Evolutionary conservation across 2,329 filamentous ascomycete species (phyloP), one percentile per base, ranked within the genome.

Genomic region (Stagonosporopsis tanaceti): DNA sequence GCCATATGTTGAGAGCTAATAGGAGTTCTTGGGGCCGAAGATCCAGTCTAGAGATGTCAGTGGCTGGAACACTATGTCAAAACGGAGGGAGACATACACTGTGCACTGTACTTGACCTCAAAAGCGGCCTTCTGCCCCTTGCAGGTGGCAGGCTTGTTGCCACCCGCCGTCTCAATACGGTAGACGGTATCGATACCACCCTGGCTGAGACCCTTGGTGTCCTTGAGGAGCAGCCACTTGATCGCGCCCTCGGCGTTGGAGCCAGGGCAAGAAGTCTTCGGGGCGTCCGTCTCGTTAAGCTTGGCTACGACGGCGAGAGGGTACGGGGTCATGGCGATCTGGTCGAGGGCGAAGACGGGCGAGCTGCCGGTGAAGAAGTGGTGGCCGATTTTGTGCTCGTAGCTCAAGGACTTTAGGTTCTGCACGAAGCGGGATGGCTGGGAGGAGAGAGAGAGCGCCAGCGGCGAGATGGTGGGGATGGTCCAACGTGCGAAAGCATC

Each of bases 291-390:
- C 34, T 68, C 72, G 30, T 76, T 80, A 38, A 79, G 61, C 76
- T 87, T 86, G 71, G 81, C 59, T n/a, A 74, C 70, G 22, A 69
- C 65, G 15, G 68, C 61, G 76, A 78, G 57, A 78, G 78, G 63
- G 82, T 72, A 60, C 14, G 74, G 68, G 79, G 72, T 64, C 78
- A 73, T 28, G 75, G 55, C 68, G 34, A 70, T 67, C 37, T 74
- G 71, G 47, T 76, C 70, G 35, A 91, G 78, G 57, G 85, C 80
- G 71, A 91, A 92, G 12, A 81, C 85, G 1, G 89, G 89, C 0
- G 60, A 81, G 76, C 41, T 68, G 44, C 46, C 55, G 59, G 74
- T 83, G 80, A 92, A 92, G 82, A 81, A 90, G 80, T 92, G 89
- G 66, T 86, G 82, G 28, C 89, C 89, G 14, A 88, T 70, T 65